Evolutionary conservation across 2,329 filamentous ascomycete species (phyloP), one percentile per base, ranked within the genome.

Genomic region (Ophiocordyceps robertsii): DNA sequence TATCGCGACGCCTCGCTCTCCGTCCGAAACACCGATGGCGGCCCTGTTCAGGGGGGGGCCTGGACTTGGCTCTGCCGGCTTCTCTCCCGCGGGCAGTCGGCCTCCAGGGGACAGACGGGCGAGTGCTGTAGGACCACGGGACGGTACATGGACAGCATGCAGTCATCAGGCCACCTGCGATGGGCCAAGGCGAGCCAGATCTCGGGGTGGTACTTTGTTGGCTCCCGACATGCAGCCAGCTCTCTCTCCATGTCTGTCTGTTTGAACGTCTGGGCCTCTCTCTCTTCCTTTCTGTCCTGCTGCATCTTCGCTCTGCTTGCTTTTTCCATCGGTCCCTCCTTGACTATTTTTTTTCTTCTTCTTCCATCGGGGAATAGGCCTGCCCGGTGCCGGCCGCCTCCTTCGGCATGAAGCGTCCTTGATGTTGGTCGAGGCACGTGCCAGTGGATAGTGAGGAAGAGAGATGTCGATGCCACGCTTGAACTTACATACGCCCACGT

Each of bases 131-230:
- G 19, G 19, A 4, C 19, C 19, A 13, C 16, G 33, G 33, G 14
- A 33, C 8, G 13, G 33, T 16, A 16, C 33, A 36, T 16, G 33
- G 33, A 17, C 37, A 27, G 37, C 19, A 24, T 38, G 39, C 39
- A 36, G 12, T 19, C 39, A 35, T 41, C 39, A 41, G 39, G 39
- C 39, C 39, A 41, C 39, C 31, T 33, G 31, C 39, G 21, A 31
- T n/a, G 24, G 31, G 31, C 31, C 31, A 16, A 14, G 31, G 31
- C 13, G 13, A 13, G 19, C 19, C 37, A 38, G 37, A 29, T 38
- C 37, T 38, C 37, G 24, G 37, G 12, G 21, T 27, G 16, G 31
- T 13, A 33, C 32, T n/a, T 35, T 13, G 32, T 12, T n/a, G 32
- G 14, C 17, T 36, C 13, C 33, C 33, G 17, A n/a, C n/a, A n/a